These are phyloP conservation scores for Cryphonectria radicalis DNA, from an alignment of 2,329 filamentous ascomycete genomes.

Conservation along the genomic window DNA sequence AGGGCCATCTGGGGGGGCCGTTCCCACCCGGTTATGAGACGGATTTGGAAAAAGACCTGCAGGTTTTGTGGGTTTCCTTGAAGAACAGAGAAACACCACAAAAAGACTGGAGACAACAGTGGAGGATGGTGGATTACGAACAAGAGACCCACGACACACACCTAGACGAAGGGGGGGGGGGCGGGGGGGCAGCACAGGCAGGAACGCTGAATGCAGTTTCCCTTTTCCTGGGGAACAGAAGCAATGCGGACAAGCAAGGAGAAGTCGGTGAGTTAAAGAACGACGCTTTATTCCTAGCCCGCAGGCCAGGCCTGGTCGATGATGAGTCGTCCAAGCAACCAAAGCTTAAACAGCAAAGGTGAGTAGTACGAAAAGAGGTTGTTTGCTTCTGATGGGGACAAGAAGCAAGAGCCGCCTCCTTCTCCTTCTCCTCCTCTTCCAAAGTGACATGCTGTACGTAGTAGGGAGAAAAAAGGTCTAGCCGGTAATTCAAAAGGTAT, in stretches of 20 bases:
- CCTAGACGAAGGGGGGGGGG: too few species aligned
- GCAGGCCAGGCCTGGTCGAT: neutral
- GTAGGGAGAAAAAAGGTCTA: neutral
- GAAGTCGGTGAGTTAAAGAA: neutral
- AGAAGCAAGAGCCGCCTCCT: neutral
- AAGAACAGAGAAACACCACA: neutral
- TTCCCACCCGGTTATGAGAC: neutral
- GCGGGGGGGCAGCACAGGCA: too few species aligned
- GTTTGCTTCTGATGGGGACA: neutral
- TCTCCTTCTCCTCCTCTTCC: neutral
- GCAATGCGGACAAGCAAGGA: neutral
- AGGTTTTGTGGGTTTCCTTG: neutral
- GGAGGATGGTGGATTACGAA: conserved; percentile 4
- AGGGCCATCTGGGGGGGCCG: neutral
- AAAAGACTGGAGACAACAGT: conserved; percentile 6
- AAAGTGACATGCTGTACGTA: neutral
- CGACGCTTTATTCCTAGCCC: neutral
- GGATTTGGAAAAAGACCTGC: neutral
- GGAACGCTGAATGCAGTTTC: neutral
- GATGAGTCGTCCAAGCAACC: neutral
- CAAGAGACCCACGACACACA: neutral
- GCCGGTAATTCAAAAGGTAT: neutral
- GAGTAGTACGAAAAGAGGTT: neutral
- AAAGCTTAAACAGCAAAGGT: neutral
- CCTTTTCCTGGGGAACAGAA: neutral